Evolutionary conservation across 306 rosid species (phyloP), one percentile per base, ranked within the genome.

Genomic region (Carpinus viminea): DNA sequence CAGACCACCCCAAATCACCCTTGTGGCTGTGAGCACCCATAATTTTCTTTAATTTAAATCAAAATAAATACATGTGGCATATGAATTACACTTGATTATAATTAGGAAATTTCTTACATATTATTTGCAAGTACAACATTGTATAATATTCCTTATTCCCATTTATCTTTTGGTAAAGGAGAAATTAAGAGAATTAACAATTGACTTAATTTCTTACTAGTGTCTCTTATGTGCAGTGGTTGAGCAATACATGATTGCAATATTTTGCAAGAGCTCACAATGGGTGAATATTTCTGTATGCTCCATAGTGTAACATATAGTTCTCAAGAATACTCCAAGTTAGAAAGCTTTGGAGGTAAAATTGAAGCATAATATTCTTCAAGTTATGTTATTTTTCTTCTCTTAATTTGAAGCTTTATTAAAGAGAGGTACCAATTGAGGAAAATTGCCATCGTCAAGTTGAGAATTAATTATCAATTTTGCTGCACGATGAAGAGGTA

Each of bases 181-280:
- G n/a, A n/a, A n/a, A n/a, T 1, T 50, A 9, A 17, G 18, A 54
- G 3, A n/a, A 56, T 20, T 1, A n/a, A 56, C 20, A 56, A 45
- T 7, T 2, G 1, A 0, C 47, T 45, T 45, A 28, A 28, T 28
- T 28, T 28, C 31, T 28, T 28, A 28, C 31, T 2, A 28, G 31
- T 28, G 31, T 28, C 31, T 28, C 31, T 3, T 8, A 4, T 45
- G 47, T 45, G 4, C 9, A 45, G 9, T 45, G 47, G 47, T 45
- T 45, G 47, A 89, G 91, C 83, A 90, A 79, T 0, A 90, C 85
- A 18, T 78, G 79, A 16, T 78, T 86, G 12, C 97, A 80, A 80
- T 93, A 90, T 76, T 93, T 92, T 47, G 88, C 93, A 1, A 90
- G 83, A 68, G 92, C 96, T 91, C 93, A 89, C 79, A 93, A 5